Percentiles rank a stretch among this genome's conserved stretches.
Evolutionary conservation across 176 grass and related monocot species (phyloP).

Genomic region (Musa troglodytarum): DNA sequence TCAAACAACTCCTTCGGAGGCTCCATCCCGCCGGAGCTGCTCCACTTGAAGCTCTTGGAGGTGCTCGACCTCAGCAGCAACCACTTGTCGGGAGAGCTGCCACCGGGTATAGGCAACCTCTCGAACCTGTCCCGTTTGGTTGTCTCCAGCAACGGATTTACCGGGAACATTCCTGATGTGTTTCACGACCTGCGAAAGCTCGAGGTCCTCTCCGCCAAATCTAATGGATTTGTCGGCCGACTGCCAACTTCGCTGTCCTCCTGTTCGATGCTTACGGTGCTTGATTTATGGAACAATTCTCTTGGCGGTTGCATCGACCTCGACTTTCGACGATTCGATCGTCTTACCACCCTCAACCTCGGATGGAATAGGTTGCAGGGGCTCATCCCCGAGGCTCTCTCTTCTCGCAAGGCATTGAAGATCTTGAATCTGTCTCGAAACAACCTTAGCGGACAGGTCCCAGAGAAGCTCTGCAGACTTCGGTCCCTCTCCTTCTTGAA

Average conservation of each 20-base stretch:
- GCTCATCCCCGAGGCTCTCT: neutral
- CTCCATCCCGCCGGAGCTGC: neutral
- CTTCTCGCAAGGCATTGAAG: neutral
- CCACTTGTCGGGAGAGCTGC: neutral
- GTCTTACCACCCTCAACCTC: neutral
- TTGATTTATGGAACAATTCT: neutral
- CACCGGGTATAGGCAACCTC: neutral
- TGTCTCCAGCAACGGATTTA: neutral
- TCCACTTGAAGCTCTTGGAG: neutral
- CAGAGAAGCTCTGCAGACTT: neutral
- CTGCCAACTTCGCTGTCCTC: neutral
- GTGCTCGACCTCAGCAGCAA: neutral
- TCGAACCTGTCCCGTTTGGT: neutral
- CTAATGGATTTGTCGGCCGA: neutral
- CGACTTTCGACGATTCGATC: neutral
- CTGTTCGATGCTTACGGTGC: neutral
- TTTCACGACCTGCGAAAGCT: slow-evolving; percentile 3
- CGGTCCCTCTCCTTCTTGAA: neutral
- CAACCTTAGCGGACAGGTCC: neutral
- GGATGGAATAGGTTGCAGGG: neutral
- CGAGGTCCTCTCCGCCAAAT: neutral
- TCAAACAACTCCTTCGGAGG: neutral
- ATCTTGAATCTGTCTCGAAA: neutral
- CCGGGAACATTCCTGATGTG: neutral
- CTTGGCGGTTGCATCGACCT: neutral